phyloP scores from a whole-genome alignment of 2,329 filamentous ascomycete species.

The Cryphonectria parasitica region DNA sequence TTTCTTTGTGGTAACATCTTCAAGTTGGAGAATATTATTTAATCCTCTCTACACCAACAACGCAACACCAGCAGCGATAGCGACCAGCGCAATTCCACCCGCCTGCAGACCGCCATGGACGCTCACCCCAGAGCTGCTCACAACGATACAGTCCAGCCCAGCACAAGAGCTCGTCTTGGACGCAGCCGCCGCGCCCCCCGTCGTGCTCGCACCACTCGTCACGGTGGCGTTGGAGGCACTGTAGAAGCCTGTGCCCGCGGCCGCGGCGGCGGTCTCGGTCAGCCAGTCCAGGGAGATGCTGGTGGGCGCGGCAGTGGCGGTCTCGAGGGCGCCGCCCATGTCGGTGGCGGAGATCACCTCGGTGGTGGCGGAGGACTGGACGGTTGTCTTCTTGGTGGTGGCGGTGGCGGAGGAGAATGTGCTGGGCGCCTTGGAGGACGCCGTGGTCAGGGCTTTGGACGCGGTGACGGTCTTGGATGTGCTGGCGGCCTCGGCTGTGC shows the following conservation, averaged over 20 bases:
- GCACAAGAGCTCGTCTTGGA: constrained; percentile 6
- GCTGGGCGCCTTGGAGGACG: background rate
- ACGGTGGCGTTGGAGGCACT: constrained; percentile 17
- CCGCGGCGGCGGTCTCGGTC: constrained; percentile 5
- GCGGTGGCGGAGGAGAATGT: background rate
- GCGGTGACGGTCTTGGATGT: background rate
- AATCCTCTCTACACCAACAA: constrained; percentile 12
- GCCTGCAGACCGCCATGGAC: constrained; percentile 1
- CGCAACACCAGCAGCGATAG: constrained; percentile 17
- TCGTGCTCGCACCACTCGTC: constrained; percentile 14
- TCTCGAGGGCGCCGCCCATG: constrained; percentile 20
- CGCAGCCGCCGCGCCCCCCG: background rate
- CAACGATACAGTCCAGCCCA: constrained; percentile 28
- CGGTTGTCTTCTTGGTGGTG: background rate
- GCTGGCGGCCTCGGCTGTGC: background rate
- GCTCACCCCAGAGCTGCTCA: constrained; percentile 23
- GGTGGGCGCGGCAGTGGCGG: constrained; percentile 18
- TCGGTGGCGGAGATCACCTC: constrained; percentile 20
- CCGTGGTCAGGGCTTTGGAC: background rate
- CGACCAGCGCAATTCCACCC: constrained; percentile 25
- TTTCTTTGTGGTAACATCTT: background rate
- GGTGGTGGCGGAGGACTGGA: background rate
- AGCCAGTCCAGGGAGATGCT: constrained; percentile 17
- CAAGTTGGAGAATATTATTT: background rate
- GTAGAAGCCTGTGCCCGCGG: background rate